These are phyloP conservation scores for Clavulina sp. DNA, from an alignment of 768 basidiomycete species.

Conservation along the genomic window DNA sequence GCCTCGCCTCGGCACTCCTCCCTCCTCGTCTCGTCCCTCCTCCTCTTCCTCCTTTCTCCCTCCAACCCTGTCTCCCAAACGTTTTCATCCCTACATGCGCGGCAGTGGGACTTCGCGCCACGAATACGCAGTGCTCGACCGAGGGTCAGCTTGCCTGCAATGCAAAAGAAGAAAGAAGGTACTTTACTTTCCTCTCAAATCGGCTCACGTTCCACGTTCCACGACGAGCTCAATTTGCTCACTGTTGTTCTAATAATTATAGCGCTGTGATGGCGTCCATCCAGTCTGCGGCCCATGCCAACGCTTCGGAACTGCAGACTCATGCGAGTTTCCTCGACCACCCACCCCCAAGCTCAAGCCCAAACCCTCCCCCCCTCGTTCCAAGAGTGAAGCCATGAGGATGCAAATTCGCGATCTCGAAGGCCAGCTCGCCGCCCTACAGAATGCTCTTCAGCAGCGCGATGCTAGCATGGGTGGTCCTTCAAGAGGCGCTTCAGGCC, in stretches of 20 bases:
- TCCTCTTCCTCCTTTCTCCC: background rate
- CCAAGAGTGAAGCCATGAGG: background rate
- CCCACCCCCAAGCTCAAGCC: background rate
- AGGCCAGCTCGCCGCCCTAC: background rate
- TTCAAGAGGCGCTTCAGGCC: background rate
- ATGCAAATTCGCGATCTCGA: background rate
- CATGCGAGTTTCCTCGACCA: background rate
- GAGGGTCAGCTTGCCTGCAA: background rate
- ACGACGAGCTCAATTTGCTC: background rate
- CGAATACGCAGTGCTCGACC: background rate
- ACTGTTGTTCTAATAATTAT: background rate
- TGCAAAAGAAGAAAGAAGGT: background rate
- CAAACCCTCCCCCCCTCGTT: background rate
- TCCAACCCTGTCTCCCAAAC: too few species aligned
- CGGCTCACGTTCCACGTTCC: background rate
- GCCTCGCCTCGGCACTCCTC: too few species aligned
- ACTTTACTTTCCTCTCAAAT: background rate
- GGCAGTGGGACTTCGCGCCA: background rate
- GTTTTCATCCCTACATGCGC: too few species aligned
- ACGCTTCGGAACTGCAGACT: background rate
- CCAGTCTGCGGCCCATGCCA: background rate
- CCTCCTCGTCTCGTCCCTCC: background rate
- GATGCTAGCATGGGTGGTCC: background rate
- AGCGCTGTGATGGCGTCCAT: conserved; percentile 1
- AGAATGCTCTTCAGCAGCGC: background rate